Conservation (phyloP, 192 early-diverging fungal genomes). For the Backusella sp. region DNA sequence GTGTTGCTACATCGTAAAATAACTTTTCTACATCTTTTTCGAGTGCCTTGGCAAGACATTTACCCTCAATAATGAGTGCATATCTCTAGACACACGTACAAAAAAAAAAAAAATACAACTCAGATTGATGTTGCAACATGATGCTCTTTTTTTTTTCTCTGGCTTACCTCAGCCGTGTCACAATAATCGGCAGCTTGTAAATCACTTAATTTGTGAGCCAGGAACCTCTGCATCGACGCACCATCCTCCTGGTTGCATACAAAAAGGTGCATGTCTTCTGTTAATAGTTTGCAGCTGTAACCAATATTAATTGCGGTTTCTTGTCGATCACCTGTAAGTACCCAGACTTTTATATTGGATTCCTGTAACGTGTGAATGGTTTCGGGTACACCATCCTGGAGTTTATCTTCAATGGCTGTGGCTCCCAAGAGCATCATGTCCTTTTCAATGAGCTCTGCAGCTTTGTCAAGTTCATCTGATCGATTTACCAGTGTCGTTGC, state of each 20-base stretch:
- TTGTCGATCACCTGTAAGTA: constrained; percentile 92
- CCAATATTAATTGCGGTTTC: constrained; percentile 99
- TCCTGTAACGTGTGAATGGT: constrained; percentile 90
- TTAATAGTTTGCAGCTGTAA: constrained; percentile 87
- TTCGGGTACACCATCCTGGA: constrained; percentile 94
- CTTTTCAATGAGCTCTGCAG: constrained; percentile 89
- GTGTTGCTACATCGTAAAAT: constrained; percentile 85
- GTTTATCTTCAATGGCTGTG: constrained; percentile 95
- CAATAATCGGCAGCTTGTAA: background rate
- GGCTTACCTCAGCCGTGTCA: background rate
- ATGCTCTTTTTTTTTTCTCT: background rate
- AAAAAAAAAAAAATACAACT: background rate
- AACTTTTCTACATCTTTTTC: constrained; percentile 69
- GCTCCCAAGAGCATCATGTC: constrained; percentile 85
- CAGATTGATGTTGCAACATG: background rate
- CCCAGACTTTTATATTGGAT: constrained; percentile 92
- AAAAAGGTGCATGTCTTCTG: constrained; percentile 90
- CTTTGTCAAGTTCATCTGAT: constrained; percentile 74
- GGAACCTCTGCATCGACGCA: constrained; percentile 78
- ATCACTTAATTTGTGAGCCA: constrained; percentile 60
- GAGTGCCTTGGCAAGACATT: constrained; percentile 85
- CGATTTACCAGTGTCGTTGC: constrained; percentile 83
- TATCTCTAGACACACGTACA: constrained; percentile 38
- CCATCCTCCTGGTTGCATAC: constrained; percentile 85
- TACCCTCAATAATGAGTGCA: constrained; percentile 91